Conservation (phyloP, 768 basidiomycete species). For the Xerocomellus dryophilus region DNA sequence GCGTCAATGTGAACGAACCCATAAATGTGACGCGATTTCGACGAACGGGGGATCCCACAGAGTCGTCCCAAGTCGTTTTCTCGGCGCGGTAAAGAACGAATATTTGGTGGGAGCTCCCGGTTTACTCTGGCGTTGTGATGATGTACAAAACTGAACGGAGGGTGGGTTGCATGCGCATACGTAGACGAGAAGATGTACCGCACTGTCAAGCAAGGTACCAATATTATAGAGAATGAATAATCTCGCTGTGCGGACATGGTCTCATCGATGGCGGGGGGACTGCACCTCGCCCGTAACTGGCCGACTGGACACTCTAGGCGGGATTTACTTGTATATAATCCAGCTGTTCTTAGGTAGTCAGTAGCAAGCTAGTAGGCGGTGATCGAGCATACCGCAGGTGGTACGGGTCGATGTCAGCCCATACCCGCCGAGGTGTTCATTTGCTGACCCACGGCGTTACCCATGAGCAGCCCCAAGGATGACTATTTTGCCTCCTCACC, state of each 20-base stretch:
- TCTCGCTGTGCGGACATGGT: slow-evolving; percentile 35
- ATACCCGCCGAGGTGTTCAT: neutral
- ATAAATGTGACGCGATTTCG: slow-evolving; percentile 61
- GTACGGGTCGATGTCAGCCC: neutral
- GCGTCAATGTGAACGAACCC: slow-evolving; percentile 37
- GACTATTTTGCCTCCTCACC: too few species aligned
- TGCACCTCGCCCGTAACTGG: slow-evolving; percentile 3
- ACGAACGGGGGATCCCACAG: slow-evolving; percentile 40
- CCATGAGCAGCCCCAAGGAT: neutral
- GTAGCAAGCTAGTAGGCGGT: too few species aligned
- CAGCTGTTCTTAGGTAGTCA: too few species aligned
- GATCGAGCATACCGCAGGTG: neutral
- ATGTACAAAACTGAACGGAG: slow-evolving; percentile 26
- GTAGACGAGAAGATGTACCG: slow-evolving; percentile 8
- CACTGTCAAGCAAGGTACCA: slow-evolving; percentile 2
- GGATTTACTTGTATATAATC: too few species aligned
- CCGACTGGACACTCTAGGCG: too few species aligned
- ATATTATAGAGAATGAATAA: neutral
- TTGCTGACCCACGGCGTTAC: neutral
- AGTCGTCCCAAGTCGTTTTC: slow-evolving; percentile 55
- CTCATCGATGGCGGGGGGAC: slow-evolving; percentile 36
- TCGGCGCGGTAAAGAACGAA: slow-evolving; percentile 65
- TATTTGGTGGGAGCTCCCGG: slow-evolving; percentile 20
- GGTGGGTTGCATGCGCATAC: slow-evolving; percentile 2
- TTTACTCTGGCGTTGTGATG: slow-evolving; percentile 5